These are phyloP conservation scores for Linum usitatissimum DNA, from an alignment of 345 rosid genomes.

Conservation along the genomic window DNA sequence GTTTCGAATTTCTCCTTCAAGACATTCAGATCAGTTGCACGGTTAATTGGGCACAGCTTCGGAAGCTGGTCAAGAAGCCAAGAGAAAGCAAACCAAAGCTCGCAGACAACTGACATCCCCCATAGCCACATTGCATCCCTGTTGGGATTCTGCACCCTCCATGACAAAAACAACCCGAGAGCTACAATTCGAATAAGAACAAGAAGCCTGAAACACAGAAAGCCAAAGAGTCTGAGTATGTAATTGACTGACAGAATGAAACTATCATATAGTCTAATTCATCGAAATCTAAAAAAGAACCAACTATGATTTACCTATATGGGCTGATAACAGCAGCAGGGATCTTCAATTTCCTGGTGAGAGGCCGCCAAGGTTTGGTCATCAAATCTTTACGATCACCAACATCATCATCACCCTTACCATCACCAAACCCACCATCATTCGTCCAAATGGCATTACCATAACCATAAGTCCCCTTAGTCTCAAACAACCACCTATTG, in stretches of 20 bases:
- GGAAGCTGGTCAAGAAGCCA: slow-evolving; percentile 99
- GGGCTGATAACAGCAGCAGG: slow-evolving; percentile 17
- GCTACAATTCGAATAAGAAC: slow-evolving; percentile 59
- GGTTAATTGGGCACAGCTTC: slow-evolving; percentile 79
- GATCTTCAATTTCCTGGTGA: slow-evolving; percentile 20
- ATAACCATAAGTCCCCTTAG: slow-evolving; percentile 37
- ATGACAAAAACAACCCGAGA: slow-evolving; percentile 63
- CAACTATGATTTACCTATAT: slow-evolving; percentile 12
- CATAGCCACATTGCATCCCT: slow-evolving; percentile 80
- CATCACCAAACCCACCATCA: slow-evolving; percentile 62
- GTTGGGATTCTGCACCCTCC: slow-evolving; percentile 65
- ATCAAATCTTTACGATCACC: slow-evolving; percentile 15
- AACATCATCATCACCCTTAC: slow-evolving; percentile 23
- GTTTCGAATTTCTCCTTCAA: slow-evolving; percentile 89
- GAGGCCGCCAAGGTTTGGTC: slow-evolving; percentile 23
- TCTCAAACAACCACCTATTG: slow-evolving; percentile 52
- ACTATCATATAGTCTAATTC: no score
- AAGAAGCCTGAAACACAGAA: slow-evolving; percentile 53
- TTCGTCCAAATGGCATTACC: slow-evolving; percentile 96
- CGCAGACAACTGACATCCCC: slow-evolving; percentile 99
- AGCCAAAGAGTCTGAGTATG: background rate
- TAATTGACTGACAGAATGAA: no score
- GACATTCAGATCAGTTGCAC: slow-evolving; percentile 84
- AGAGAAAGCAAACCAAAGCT: slow-evolving; percentile 91
- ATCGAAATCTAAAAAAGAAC: no score